Conservation (phyloP, 441 rosid species). For the Manihot esculenta region DNA sequence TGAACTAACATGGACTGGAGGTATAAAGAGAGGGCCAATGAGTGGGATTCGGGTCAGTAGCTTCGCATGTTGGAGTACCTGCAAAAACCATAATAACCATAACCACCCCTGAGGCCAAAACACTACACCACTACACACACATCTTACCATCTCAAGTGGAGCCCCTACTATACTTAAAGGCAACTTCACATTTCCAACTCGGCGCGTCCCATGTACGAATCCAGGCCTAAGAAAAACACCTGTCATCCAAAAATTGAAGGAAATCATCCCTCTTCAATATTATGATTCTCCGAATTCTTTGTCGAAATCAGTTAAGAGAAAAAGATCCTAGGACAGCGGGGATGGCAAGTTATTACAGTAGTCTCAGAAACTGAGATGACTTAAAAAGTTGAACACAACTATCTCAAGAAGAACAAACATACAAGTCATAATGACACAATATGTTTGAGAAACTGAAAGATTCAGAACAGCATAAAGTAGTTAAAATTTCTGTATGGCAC, state of each 20-base stretch:
- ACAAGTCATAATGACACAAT: neutral
- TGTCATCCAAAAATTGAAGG: slow-evolving; percentile 30
- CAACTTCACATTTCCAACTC: slow-evolving; percentile 61
- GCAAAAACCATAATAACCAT: slow-evolving; percentile 18
- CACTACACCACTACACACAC: too few relatives aligned
- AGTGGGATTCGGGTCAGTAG: slow-evolving; percentile 47
- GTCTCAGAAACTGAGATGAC: neutral
- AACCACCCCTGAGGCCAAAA: neutral
- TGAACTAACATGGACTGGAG: slow-evolving; percentile 61
- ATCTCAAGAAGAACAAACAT: neutral
- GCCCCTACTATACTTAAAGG: slow-evolving; percentile 77
- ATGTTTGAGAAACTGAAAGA: neutral
- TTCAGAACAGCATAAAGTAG: neutral
- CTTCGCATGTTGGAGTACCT: slow-evolving; percentile 62
- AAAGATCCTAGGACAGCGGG: neutral
- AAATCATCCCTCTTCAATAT: neutral
- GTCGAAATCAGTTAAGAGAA: neutral
- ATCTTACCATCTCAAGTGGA: slow-evolving; percentile 75
- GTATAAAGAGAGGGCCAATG: slow-evolving; percentile 58
- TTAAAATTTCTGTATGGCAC: neutral
- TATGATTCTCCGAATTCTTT: neutral
- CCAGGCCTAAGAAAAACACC: slow-evolving; percentile 90
- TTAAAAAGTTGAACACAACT: slow-evolving; percentile 8
- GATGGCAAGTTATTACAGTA: neutral
- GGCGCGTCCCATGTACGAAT: slow-evolving; percentile 77